These are phyloP conservation scores for Nidula microcarpa DNA, from an alignment of 768 basidiomycete genomes.

Conservation along the genomic window DNA sequence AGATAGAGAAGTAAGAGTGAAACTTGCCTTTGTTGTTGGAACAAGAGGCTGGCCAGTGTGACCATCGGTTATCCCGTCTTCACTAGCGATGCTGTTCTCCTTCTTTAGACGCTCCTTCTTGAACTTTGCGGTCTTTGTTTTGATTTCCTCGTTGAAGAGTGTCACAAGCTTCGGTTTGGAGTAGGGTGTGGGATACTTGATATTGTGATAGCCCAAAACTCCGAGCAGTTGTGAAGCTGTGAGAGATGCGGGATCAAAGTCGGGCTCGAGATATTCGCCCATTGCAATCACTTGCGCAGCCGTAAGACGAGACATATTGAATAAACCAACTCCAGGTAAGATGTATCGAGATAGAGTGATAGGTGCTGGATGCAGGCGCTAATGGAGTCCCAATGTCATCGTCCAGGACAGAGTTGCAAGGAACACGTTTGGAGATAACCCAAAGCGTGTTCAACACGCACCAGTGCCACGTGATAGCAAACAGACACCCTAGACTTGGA, in stretches of 20 bases:
- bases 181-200: constrained; percentile 70
- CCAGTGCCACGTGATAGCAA: too few species aligned
- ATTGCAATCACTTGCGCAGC: constrained; percentile 68
- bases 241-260: constrained; percentile 70
- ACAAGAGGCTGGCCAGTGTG: constrained; percentile 70
- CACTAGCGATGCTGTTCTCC: constrained; percentile 71
- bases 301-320: constrained; percentile 71
- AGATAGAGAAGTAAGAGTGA: background rate
- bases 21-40: constrained; percentile 40
- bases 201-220: constrained; percentile 71
- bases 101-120: constrained; percentile 63
- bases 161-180: constrained; percentile 76
- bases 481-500: too few species aligned
- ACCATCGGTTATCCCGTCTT: constrained; percentile 81
- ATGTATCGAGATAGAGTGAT: too few species aligned
- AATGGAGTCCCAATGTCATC: too few species aligned
- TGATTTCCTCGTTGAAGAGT: constrained; percentile 77
- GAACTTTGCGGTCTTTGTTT: constrained; percentile 49
- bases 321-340: too few species aligned
- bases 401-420: too few species aligned
- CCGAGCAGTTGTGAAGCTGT: constrained; percentile 83
- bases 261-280: constrained; percentile 77
- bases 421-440: too few species aligned
- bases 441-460: too few species aligned
- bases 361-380: too few species aligned